phyloP scores from a whole-genome alignment of 2,329 filamentous ascomycete species.

The Talaromyces sp. region DNA sequence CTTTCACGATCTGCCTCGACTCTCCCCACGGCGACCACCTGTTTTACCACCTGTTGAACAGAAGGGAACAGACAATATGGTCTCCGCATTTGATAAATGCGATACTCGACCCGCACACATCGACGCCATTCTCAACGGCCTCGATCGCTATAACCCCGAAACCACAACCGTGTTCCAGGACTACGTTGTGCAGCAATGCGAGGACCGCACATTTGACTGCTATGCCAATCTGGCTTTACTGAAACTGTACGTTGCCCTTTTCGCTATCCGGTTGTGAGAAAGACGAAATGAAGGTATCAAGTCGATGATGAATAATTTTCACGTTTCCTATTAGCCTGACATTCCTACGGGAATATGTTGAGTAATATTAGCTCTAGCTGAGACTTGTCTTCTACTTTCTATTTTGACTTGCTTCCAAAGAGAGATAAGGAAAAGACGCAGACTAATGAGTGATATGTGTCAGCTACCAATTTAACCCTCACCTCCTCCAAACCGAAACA shows the following conservation, averaged over 20 bases:
- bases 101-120: slow-evolving; percentile 90
- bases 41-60: neutral
- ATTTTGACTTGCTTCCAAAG: neutral
- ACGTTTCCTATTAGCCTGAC: slow-evolving; percentile 99
- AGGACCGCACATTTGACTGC: slow-evolving; percentile 88
- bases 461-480: slow-evolving; percentile 99
- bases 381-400: slow-evolving; percentile 31
- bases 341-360: slow-evolving; percentile 63
- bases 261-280: neutral
- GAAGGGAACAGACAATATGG: slow-evolving; percentile 21
- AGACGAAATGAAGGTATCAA: neutral
- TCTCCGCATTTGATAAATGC: slow-evolving; percentile 72
- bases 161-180: slow-evolving; percentile 90
- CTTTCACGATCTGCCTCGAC: neutral
- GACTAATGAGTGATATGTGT: neutral
- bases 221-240: slow-evolving; percentile 94
- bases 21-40: neutral
- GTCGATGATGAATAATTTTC: slow-evolving; percentile 67
- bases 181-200: slow-evolving; percentile 92
- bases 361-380: slow-evolving; percentile 72
- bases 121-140: slow-evolving; percentile 88
- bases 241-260: slow-evolving; percentile 70
- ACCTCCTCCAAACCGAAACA: slow-evolving; percentile 93
- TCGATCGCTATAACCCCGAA: slow-evolving; percentile 98
- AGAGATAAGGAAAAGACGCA: neutral